Conservation (phyloP, 108 stramenopile species). For the Skeletonema menzelii region DNA sequence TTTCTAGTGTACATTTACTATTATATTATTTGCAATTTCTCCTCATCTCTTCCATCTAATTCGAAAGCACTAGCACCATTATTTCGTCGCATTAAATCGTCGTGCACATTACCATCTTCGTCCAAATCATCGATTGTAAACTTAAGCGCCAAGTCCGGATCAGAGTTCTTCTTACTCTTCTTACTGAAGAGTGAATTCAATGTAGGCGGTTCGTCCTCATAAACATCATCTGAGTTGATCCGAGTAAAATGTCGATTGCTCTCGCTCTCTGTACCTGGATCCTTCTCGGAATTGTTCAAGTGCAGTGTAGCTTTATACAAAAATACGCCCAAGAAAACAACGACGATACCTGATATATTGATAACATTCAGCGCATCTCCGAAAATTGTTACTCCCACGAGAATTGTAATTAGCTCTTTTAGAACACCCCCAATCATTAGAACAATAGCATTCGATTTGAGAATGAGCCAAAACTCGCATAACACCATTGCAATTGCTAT, state of each 20-base stretch:
- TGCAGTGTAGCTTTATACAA: conserved; percentile 80
- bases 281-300: conserved; percentile 37
- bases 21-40: background rate
- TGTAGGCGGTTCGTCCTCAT: conserved; percentile 23
- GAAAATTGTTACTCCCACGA: conserved; percentile 78
- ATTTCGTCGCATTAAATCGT: background rate
- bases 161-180: conserved; percentile 28
- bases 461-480: conserved; percentile 89
- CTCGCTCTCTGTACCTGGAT: conserved; percentile 1
- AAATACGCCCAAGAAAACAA: conserved; percentile 81
- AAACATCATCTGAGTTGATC: conserved; percentile 28
- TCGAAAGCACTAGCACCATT: background rate
- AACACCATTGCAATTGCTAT: conserved; percentile 86
- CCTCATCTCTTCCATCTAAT: background rate
- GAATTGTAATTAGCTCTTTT: conserved; percentile 86
- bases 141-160: conserved; percentile 35
- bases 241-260: conserved; percentile 29
- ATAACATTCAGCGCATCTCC: conserved; percentile 65
- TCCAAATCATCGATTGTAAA: conserved; percentile 26
- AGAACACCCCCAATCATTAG: conserved; percentile 92
- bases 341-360: conserved; percentile 60
- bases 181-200: background rate
- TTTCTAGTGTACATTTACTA: background rate
- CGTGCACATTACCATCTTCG: conserved; percentile 14
- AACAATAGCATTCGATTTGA: conserved; percentile 79